phyloP scores from a whole-genome alignment of 2,329 filamentous ascomycete genomes.

The Xylariaceae sp. region DNA sequence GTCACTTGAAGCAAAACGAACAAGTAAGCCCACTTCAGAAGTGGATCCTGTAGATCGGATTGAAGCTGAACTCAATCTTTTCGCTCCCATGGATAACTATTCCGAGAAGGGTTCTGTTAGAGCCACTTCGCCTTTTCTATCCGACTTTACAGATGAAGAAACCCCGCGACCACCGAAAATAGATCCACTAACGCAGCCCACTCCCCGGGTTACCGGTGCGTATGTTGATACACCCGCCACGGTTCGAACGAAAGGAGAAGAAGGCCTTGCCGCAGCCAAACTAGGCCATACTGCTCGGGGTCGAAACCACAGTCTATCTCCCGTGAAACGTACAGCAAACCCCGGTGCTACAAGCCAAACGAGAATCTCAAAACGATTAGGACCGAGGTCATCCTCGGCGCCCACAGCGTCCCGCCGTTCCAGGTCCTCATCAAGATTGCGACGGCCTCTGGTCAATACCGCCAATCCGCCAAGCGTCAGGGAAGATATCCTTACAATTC shows the following conservation, averaged over 20 bases:
- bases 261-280: background rate
- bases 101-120: constrained; percentile 53
- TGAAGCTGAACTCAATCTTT: constrained; percentile 53
- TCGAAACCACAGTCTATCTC: constrained; percentile 16
- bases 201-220: constrained; percentile 52
- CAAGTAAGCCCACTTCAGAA: constrained; percentile 47
- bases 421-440: constrained; percentile 42
- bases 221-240: constrained; percentile 55
- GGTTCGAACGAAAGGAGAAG: constrained; percentile 30
- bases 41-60: constrained; percentile 54
- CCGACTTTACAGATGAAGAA: constrained; percentile 37
- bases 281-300: constrained; percentile 1
- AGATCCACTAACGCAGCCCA: constrained; percentile 48
- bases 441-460: constrained; percentile 49
- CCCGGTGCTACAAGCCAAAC: constrained; percentile 3
- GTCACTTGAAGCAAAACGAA: constrained; percentile 46
- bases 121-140: constrained; percentile 44
- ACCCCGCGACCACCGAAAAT: constrained; percentile 45
- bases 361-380: constrained; percentile 11
- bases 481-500: constrained; percentile 53
- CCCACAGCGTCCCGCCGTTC: constrained; percentile 29
- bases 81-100: constrained; percentile 51
- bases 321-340: constrained; percentile 12
- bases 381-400: constrained; percentile 26
- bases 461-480: constrained; percentile 51